Conservation (phyloP, 169 alveolate species). For the Cryptosporidium xiaoi region DNA sequence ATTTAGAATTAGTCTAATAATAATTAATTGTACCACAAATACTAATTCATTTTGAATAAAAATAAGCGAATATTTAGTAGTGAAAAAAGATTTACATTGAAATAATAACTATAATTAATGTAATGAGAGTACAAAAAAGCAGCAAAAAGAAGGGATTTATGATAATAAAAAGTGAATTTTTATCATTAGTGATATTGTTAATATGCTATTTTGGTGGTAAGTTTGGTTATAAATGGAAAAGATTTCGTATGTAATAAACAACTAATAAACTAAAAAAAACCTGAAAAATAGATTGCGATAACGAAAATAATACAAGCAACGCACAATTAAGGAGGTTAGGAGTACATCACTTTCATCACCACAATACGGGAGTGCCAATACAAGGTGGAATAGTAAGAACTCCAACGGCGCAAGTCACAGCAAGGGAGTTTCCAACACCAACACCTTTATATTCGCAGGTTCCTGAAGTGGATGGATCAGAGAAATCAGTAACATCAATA, state of each 20-base stretch:
- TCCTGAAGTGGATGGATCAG: slow-evolving; percentile 56
- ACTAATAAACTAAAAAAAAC: not conserved
- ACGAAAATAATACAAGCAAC: not conserved
- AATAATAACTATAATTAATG: no score
- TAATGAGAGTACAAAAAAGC: no score
- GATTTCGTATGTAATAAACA: not conserved
- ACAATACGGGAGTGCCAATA: slow-evolving; percentile 2
- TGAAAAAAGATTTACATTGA: no score
- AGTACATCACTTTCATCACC: slow-evolving; percentile 24
- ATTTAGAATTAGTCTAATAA: no score
- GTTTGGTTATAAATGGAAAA: slow-evolving; percentile 13
- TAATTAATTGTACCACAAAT: no score
- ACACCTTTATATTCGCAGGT: slow-evolving; percentile 55
- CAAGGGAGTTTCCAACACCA: slow-evolving; percentile 62
- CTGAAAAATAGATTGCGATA: slow-evolving; percentile 3
- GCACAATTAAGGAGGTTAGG: slow-evolving; percentile 54
- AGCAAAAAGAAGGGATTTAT: not conserved
- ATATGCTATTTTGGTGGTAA: slow-evolving; percentile 6
- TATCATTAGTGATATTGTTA: not conserved
- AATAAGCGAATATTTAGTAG: no score
- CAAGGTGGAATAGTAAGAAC: slow-evolving; percentile 44
- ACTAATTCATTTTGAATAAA: no score
- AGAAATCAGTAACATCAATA: slow-evolving; percentile 35
- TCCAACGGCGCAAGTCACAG: slow-evolving; percentile 56
- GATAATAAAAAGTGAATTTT: not conserved